Evolutionary conservation across 345 rosid species (phyloP).

Genomic region (Bruguiera sexangula): DNA sequence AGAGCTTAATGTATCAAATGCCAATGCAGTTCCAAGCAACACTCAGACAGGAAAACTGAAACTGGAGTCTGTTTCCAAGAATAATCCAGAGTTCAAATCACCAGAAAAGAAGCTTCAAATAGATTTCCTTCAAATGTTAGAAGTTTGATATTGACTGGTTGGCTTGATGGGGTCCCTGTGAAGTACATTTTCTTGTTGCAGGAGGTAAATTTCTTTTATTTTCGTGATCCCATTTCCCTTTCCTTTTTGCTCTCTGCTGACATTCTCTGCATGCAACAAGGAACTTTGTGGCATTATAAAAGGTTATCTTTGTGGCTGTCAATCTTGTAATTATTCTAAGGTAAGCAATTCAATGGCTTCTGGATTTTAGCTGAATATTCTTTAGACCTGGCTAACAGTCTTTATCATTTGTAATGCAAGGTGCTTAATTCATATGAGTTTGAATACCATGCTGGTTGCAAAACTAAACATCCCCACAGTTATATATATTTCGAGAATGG

Average conservation of each 20-base stretch:
- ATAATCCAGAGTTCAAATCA: slow-evolving; percentile 50
- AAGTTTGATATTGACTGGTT: slow-evolving; percentile 86
- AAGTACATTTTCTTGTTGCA: slow-evolving; percentile 70
- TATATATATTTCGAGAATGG: slow-evolving; percentile 90
- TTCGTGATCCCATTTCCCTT: slow-evolving; percentile 2
- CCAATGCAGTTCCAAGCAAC: slow-evolving; percentile 26
- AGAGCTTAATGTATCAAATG: slow-evolving; percentile 38
- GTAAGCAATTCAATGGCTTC: slow-evolving; percentile 35
- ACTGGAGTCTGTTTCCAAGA: slow-evolving; percentile 47
- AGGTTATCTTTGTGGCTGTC: slow-evolving; percentile 91
- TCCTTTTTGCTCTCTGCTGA: slow-evolving; percentile 16
- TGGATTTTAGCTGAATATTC: not conserved
- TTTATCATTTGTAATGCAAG: slow-evolving; percentile 32
- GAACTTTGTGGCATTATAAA: slow-evolving; percentile 75
- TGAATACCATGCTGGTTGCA: slow-evolving; percentile 84
- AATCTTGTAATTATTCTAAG: slow-evolving; percentile 68
- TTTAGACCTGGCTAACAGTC: slow-evolving; percentile 1
- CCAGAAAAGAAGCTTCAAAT: slow-evolving; percentile 72
- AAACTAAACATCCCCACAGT: slow-evolving; percentile 92
- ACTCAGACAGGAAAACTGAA: slow-evolving; percentile 40
- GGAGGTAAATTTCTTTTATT: slow-evolving; percentile 50
- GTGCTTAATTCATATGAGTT: slow-evolving; percentile 81
- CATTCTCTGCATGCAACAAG: slow-evolving; percentile 37
- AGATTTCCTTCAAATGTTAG: slow-evolving; percentile 93
- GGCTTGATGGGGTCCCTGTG: slow-evolving; percentile 88